Conservation (phyloP, 768 basidiomycete genomes). For the Rhizopogon rudus region DNA sequence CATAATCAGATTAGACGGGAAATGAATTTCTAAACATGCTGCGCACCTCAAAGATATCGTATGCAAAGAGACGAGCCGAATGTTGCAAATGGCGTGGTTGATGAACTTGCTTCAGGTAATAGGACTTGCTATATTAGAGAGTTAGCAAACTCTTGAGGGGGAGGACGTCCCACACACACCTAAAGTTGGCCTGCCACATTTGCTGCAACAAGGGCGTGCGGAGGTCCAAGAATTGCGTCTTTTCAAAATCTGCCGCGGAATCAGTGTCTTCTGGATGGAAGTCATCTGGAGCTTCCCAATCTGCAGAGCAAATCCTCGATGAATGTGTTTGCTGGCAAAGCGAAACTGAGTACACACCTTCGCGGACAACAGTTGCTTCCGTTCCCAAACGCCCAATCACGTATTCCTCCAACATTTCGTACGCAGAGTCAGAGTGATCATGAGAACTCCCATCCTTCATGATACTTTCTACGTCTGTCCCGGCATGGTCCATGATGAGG, state of each 20-base stretch:
- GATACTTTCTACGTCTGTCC: constrained; percentile 70
- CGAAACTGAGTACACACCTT: constrained; percentile 48
- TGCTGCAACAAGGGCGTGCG: constrained; percentile 79
- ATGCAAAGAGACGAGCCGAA: constrained; percentile 85
- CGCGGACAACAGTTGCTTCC: constrained; percentile 68
- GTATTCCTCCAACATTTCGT: constrained; percentile 88
- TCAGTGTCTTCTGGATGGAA: constrained; percentile 93
- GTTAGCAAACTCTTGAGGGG: not conserved
- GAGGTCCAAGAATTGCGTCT: constrained; percentile 90
- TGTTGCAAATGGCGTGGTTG: constrained; percentile 86
- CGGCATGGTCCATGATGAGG: constrained; percentile 76
- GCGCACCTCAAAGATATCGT: constrained; percentile 72
- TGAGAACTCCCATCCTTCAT: constrained; percentile 85
- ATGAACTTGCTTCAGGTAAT: constrained; percentile 95
- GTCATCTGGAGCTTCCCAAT: constrained; percentile 87
- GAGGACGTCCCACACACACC: constrained; percentile 34
- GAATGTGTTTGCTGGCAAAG: not conserved
- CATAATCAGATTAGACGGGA: not conserved
- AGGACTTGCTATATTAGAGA: constrained; percentile 64
- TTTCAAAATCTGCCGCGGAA: constrained; percentile 71
- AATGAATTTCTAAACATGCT: not conserved
- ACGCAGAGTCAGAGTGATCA: constrained; percentile 88
- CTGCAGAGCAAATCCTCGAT: constrained; percentile 29
- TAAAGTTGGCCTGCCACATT: constrained; percentile 84
- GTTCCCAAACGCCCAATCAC: constrained; percentile 77